Conservation (phyloP, 108 stramenopile genomes). For the Skeletonema grethae region DNA sequence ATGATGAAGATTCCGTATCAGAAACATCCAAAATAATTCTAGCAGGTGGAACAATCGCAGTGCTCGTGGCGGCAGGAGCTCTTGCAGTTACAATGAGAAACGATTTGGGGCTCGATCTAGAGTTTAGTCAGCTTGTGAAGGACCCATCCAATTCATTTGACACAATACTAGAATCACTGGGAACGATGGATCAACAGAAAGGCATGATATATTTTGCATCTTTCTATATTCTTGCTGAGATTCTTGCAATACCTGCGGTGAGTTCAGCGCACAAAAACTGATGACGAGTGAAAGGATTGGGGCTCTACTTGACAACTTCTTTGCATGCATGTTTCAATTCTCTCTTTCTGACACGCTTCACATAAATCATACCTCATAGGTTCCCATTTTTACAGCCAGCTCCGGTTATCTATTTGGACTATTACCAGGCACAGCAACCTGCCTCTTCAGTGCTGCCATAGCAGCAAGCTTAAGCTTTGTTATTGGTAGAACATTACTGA, state of each 20-base stretch:
- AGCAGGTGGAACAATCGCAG: conserved; percentile 15
- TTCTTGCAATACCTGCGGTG: conserved; percentile 77
- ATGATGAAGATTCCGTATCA: conserved; percentile 1
- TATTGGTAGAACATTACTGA: conserved; percentile 78
- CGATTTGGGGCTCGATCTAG: conserved; percentile 36
- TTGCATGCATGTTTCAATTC: conserved; percentile 19
- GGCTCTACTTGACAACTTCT: neutral
- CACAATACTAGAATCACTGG: conserved; percentile 30
- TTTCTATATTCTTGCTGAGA: conserved; percentile 71
- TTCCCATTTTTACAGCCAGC: conserved; percentile 79
- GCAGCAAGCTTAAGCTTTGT: conserved; percentile 76
- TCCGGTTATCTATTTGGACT: conserved; percentile 89
- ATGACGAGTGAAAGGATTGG: neutral
- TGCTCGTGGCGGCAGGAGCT: conserved; percentile 24
- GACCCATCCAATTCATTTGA: conserved; percentile 41
- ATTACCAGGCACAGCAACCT: conserved; percentile 72
- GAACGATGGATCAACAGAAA: conserved; percentile 24
- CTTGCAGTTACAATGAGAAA: conserved; percentile 32
- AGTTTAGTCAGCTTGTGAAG: conserved; percentile 31
- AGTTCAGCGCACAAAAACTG: neutral
- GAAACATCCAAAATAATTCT: conserved; percentile 18
- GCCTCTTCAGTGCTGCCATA: conserved; percentile 68
- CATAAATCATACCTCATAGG: neutral
- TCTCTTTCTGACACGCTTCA: neutral
- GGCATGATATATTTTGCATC: conserved; percentile 40